Percentiles rank a stretch among this genome's conserved stretches.
phyloP scores from a whole-genome alignment of 768 basidiomycete genomes.

The Podaxis rugospora region DNA sequence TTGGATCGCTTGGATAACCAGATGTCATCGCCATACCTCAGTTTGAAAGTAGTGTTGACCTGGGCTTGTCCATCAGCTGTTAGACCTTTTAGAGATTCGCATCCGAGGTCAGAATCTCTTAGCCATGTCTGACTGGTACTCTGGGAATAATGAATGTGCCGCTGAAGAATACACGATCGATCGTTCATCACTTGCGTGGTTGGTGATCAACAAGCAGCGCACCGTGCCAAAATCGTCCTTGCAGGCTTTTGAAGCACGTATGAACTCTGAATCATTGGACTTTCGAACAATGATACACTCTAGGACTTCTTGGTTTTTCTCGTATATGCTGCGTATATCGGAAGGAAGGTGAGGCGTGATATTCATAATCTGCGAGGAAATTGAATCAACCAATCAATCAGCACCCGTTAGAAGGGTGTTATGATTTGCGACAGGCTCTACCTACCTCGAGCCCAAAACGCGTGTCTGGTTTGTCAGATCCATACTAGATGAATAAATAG shows the following conservation, averaged over 20 bases:
- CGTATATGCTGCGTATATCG: conserved; percentile 7
- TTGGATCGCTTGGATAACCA: conserved; percentile 53
- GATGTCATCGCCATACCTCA: conserved; percentile 49
- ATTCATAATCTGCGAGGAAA: conserved; percentile 37
- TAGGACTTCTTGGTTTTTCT: conserved; percentile 26
- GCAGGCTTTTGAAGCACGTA: conserved; percentile 29
- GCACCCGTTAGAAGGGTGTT: conserved; percentile 11
- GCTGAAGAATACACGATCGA: conserved; percentile 3
- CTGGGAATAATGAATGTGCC: conserved; percentile 10
- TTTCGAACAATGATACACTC: conserved; percentile 46
- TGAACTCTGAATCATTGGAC: conserved; percentile 33
- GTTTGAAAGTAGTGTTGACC: conserved; percentile 25
- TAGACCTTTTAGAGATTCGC: conserved; percentile 21
- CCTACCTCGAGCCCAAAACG: conserved; percentile 82
- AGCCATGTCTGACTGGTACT: conserved; percentile 7
- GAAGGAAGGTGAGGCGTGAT: conserved; percentile 26
- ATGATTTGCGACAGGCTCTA: conserved; percentile 7
- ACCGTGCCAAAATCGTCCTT: conserved; percentile 6
- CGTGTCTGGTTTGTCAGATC: conserved; percentile 93
- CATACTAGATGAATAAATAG: conserved; percentile 51
- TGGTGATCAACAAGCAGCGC: neutral
- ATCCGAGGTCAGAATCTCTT: conserved; percentile 15
- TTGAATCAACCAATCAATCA: conserved; percentile 14
- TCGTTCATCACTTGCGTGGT: neutral
- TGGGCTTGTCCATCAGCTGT: conserved; percentile 28